Evolutionary conservation across 2,329 filamentous ascomycete genomes (phyloP), one percentile per base, ranked within the genome.

Genomic region (Ophiostoma triangulosporum): DNA sequence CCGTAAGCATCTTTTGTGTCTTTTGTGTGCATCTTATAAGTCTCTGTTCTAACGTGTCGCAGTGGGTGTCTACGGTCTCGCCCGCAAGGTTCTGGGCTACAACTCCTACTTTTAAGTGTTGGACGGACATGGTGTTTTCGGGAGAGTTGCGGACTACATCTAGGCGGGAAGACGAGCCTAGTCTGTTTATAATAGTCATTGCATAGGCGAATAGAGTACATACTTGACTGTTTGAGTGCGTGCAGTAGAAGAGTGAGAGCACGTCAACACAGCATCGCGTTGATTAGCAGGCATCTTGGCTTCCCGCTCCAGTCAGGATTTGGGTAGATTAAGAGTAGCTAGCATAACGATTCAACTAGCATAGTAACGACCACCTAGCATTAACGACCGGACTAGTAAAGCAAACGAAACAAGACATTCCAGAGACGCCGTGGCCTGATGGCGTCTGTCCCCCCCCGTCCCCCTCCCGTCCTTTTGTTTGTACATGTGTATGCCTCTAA

Each of bases 61-160:
- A 81, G 77, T 70, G 52, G 66, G 70, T 60, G 71, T 87, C 70
- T 91, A 86, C 74, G 84, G 83, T 73, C 82, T 85, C 73, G 71
- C 75, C 67, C 84, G 86, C 66, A 81, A 86, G 73, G 72, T 86
- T 59, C 66, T 82, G 58, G 86, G 86, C 64, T 80, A 90, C 76
- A 90, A 88, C 78, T 87, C 82, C 58, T 89, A 82, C 81, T 86
- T 54, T 17, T 60, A 54, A 54, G 17, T n/a, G 32, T 48, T 20
- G 27, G 46, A 24, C 27, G 46, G 9, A 9, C 5, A 9, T 27
- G 45, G 45, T 27, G 26, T 27, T 31, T 40, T 11, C 3, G 14
- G 20, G 24, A 15, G 31, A 22, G 33, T 20, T 22, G 33, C 9
- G 35, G 35, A 31, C 12, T 20, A 29, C 26, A 31, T n/a, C 24